Evolutionary conservation across 2,329 filamentous ascomycete genomes (phyloP), one percentile per base, ranked within the genome.

Genomic region (Penicillium sp.): DNA sequence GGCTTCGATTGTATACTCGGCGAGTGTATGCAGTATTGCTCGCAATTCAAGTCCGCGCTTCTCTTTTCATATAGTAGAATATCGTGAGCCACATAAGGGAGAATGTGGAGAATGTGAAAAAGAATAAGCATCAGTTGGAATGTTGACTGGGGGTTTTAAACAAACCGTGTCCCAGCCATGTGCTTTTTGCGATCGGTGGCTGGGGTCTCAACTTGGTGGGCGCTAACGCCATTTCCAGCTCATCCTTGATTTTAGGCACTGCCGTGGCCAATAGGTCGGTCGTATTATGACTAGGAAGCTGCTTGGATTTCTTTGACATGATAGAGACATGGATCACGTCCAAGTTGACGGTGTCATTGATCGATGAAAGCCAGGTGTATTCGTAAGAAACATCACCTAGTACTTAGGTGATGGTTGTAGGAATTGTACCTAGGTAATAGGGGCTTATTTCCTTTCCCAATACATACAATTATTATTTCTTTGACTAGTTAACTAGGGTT

Each of bases 91-190:
- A 44, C 29, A 23, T n/a, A 24, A 28, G 24, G 42, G 28, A 27
- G 28, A 24, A 18, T 15, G 29, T 27, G 42, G 28, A 27, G 28
- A 24, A 18, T 15, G 29, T 27, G 41, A 33, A 41, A 48, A n/a
- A 43, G 33, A 40, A 46, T 43, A 39, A 45, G 33, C 29, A 42
- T 31, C 40, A 23, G 33, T 39, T 46, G 47, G 54, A 54, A 56
- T 50, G 40, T 39, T 33, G 45, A 53, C 29, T 24, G 38, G 42
- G 50, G 51, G n/a, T 53, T 55, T 54, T 49, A 56, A 51, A 49
- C 32, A 44, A 31, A 44, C 12, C 20, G n/a, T n/a, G 15, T 49
- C 59, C 59, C 59, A 61, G 59, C 59, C 59, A 60, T 60, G 56
- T 60, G 45, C 37, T 49, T 53, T 50, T 33, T 13, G 18, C n/a